Conservation (phyloP, 495 filamentous ascomycete genomes). For the Neurospora tetrasperma region DNA sequence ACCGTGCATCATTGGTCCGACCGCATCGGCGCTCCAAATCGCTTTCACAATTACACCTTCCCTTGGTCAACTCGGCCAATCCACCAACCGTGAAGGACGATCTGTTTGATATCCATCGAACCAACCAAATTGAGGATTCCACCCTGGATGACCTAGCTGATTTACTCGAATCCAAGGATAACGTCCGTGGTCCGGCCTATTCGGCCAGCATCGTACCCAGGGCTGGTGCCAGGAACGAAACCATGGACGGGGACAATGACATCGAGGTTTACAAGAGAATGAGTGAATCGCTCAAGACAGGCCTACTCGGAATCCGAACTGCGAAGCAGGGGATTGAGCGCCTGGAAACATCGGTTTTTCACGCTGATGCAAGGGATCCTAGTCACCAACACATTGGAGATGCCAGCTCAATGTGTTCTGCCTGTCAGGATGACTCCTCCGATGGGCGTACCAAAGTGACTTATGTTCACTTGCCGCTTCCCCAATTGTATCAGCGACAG, state of each 20-base stretch:
- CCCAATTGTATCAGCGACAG: slow-evolving; percentile 44
- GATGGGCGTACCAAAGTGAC: slow-evolving; percentile 2
- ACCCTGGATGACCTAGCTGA: slow-evolving; percentile 42
- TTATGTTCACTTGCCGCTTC: slow-evolving; percentile 43
- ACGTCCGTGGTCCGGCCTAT: not conserved
- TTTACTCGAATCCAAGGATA: slow-evolving; percentile 19
- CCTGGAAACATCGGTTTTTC: slow-evolving; percentile 50
- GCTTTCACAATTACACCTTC: slow-evolving; percentile 22
- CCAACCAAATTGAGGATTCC: slow-evolving; percentile 42
- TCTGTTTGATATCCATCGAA: slow-evolving; percentile 35
- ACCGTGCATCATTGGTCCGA: slow-evolving; percentile 20
- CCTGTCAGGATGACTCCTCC: not conserved
- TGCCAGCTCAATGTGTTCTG: slow-evolving; percentile 15
- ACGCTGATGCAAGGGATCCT: slow-evolving; percentile 23
- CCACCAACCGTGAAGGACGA: slow-evolving; percentile 40
- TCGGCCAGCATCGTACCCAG: not conserved
- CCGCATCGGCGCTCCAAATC: slow-evolving; percentile 23
- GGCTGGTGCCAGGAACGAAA: not conserved
- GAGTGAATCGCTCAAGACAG: slow-evolving; percentile 46
- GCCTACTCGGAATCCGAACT: slow-evolving; percentile 52
- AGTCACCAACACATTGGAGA: slow-evolving; percentile 2
- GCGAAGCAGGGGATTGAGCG: slow-evolving; percentile 56
- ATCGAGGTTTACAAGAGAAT: slow-evolving; percentile 48
- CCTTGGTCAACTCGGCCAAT: slow-evolving; percentile 38
- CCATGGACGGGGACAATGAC: slow-evolving; percentile 32